Evolutionary conservation across 352 stramenopile genomes (phyloP), one percentile per base, ranked within the genome.

Genomic region (Phytophthora parvispora): DNA sequence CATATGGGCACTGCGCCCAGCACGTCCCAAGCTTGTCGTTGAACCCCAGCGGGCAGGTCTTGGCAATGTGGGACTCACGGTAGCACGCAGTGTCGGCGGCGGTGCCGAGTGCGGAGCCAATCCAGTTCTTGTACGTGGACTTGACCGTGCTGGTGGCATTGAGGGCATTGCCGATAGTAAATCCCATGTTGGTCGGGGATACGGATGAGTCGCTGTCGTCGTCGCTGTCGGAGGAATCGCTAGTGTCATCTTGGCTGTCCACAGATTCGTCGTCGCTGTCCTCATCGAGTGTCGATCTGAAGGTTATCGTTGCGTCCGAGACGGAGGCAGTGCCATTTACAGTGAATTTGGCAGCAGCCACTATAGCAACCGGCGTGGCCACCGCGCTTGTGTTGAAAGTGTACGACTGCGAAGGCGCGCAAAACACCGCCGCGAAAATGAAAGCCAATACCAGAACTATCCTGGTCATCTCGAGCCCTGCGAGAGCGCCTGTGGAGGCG

Each of bases 1-100:
- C 40, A 40, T 69, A 63, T 22, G 78, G 75, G 24, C 78, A 86
- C 34, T 83, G 60, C 15, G 75, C 64, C 77, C 77, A 85, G 47
- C 74, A 85, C 32, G 59, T 81, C 53, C 61, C 74, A 48, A 78
- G 47, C 22, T 75, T 76, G 9, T 50, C 20, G 24, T 81, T 58
- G 54, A 62, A 84, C 22, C 74, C 74, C 16, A 69, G 16, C 0
- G 77, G 74, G 29, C 77, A 84, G 3, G 50, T 66, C 40, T 77
- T 70, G 22, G 65, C 68, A 27, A 80, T 69, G 48, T 80, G 71
- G 15, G 74, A 29, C 48, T 82, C 63, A 25, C 77, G 77, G 32
- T 80, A 82, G 29, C 77, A 84, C 1, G 77, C 74, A 15, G 63
- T 75, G 51, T 72, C 60, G 10, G 36, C 22, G 18, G 72, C 54